Conservation (phyloP, 805 yeast species). For the Barnettozyma sucrosica region DNA sequence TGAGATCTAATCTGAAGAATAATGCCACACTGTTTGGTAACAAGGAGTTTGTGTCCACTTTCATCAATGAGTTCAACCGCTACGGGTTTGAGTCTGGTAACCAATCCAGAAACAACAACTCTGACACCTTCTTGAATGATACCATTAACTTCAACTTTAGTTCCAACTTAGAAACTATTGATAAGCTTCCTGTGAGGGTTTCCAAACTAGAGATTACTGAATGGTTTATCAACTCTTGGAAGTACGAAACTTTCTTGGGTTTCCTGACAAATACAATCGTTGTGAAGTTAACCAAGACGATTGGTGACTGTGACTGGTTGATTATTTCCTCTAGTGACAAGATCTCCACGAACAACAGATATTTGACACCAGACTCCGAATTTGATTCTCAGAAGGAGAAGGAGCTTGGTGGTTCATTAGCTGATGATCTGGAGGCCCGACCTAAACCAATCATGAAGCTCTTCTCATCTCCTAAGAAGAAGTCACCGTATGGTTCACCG, state of each 20-base stretch:
- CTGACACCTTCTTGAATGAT: conserved; percentile 23
- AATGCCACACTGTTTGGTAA: conserved; percentile 21
- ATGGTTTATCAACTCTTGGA: conserved; percentile 37
- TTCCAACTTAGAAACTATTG: conserved; percentile 21
- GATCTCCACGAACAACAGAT: conserved; percentile 24
- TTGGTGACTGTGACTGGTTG: conserved; percentile 37
- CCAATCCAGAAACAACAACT: conserved; percentile 15
- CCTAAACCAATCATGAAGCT: not conserved
- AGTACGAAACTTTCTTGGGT: conserved; percentile 33
- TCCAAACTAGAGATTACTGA: conserved; percentile 33
- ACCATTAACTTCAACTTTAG: conserved; percentile 27
- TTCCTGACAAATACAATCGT: conserved; percentile 31
- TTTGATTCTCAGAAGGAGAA: conserved; percentile 15
- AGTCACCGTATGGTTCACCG: conserved; percentile 1
- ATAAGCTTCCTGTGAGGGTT: conserved; percentile 27
- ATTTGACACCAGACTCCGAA: conserved; percentile 22
- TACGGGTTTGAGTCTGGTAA: conserved; percentile 22
- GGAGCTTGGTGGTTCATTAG: conserved; percentile 14
- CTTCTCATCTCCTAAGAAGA: conserved; percentile 1
- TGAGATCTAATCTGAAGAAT: conserved; percentile 22
- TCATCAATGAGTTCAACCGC: conserved; percentile 24
- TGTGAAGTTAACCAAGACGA: conserved; percentile 30
- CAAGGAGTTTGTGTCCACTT: conserved; percentile 22
- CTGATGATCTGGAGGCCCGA: conserved; percentile 7
- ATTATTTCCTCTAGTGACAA: conserved; percentile 30